Base-by-base conservation (phyloP, 768 basidiomycete species). In the Psilocybe subaeruginosa region DNA sequence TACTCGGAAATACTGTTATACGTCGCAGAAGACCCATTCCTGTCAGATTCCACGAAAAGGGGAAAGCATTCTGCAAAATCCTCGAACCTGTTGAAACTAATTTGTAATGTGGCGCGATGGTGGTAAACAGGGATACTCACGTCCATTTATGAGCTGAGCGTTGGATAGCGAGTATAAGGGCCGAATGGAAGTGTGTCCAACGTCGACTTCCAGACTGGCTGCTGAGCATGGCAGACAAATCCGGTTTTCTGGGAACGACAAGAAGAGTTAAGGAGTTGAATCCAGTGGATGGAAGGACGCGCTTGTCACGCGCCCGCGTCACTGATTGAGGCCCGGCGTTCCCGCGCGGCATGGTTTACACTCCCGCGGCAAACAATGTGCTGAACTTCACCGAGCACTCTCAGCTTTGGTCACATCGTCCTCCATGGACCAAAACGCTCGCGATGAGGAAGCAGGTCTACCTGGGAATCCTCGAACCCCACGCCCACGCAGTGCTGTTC, bases 1-100 rank as follows among this genome's bases (percentile, higher is more conserved):
- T 90, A 89, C 63, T 85, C 79, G 4, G 90, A 85, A 16, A 93
- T 85, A 16, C 84, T 85, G 58, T 86, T 87, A 68, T 81, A 89
- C 1, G 85, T 85, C 3, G 82, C 83, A 30, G 80, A 78, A 1
- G 87, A 82, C 9, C 85, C 83, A 54, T 87, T 85, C 60, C 82
- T 85, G 61, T 88, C 86, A 64, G 89, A 86, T 64, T 88, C 84
- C 31, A 83, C 85, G 70, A 85, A 89, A 30, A 84, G 71, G 5
- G 87, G 79, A 66, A 89, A 90, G 68, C 88, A 90, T 74, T 89
- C 85, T 33, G 82, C 78, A 64, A 85, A 85, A 63, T 85, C 82
- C 64, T 85, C 80, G 63, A 80, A 85, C 54, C 85, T 86, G 59
- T 8, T 8, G 33, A 37, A 33, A 54, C 39, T 29, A 16, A 23